phyloP scores from a whole-genome alignment of 2,329 filamentous ascomycete genomes.

The Phialocephala sp. region DNA sequence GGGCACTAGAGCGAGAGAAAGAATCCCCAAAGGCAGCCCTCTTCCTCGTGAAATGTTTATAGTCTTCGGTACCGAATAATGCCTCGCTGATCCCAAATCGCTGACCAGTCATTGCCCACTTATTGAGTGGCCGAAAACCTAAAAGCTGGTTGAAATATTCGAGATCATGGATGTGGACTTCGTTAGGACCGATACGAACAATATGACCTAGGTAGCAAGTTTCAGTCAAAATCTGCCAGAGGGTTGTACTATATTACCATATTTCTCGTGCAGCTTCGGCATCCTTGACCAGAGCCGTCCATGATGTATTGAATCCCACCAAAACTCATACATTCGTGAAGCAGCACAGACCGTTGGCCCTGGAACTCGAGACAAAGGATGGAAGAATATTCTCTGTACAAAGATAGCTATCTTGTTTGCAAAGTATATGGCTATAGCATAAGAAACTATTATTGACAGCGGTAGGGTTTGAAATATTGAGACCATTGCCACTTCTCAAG shows the following conservation, averaged over 20 bases:
- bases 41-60: slow-evolving; percentile 15
- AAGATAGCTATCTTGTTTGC: slow-evolving; percentile 10
- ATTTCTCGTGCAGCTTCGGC: slow-evolving; percentile 11
- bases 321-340: slow-evolving; percentile 13
- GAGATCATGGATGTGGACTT: slow-evolving; percentile 10
- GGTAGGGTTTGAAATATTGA: background rate
- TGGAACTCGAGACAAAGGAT: slow-evolving; percentile 7
- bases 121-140: slow-evolving; percentile 8
- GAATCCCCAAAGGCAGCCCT: slow-evolving; percentile 14
- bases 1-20: slow-evolving; percentile 9
- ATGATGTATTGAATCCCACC: slow-evolving; percentile 13
- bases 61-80: slow-evolving; percentile 12
- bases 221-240: background rate
- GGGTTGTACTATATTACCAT: background rate
- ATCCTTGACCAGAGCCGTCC: slow-evolving; percentile 14
- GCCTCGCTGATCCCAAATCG: slow-evolving; percentile 13
- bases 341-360: slow-evolving; percentile 5
- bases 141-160: slow-evolving; percentile 2
- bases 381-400: slow-evolving; percentile 10
- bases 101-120: slow-evolving; percentile 13
- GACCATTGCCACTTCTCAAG: background rate
- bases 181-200: slow-evolving; percentile 10
- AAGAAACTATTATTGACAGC: background rate
- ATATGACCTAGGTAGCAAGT: background rate
- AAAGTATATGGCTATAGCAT: background rate